Percentiles rank a stretch among this genome's conserved stretches.
These are phyloP conservation scores for Leishmania lainsoni DNA, from an alignment of 208 protist genomes.

Conservation along the genomic window DNA sequence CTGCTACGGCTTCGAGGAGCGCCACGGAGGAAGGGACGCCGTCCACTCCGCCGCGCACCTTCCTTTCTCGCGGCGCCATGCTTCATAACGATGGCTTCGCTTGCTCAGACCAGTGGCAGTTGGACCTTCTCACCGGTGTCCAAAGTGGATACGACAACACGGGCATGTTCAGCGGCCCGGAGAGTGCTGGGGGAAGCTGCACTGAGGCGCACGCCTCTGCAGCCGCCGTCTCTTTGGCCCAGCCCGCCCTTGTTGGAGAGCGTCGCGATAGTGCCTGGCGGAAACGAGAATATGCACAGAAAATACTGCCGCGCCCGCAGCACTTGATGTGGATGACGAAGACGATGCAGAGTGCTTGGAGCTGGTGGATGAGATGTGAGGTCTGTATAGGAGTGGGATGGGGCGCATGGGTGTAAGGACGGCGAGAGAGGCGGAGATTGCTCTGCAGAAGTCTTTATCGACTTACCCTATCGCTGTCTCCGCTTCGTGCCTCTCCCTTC, in stretches of 20 bases:
- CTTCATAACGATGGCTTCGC: background rate
- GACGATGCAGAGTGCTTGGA: constrained; percentile 74
- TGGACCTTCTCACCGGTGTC: background rate
- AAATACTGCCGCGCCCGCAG: background rate
- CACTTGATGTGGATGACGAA: constrained; percentile 22
- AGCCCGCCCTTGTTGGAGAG: background rate
- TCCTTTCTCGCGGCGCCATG: background rate
- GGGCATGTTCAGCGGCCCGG: background rate
- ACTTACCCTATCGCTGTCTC: background rate
- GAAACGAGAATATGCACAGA: constrained; percentile 4
- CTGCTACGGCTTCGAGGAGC: constrained; percentile 5
- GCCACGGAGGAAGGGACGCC: background rate
- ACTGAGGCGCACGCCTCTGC: background rate
- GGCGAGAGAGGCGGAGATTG: background rate
- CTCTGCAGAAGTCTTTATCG: background rate
- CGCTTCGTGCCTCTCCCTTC: background rate
- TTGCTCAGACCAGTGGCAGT: background rate
- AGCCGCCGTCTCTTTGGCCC: background rate
- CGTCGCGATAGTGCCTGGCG: background rate
- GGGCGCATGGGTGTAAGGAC: background rate
- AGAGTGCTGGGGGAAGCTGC: background rate
- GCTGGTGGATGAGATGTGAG: constrained; percentile 69
- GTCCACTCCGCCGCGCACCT: background rate
- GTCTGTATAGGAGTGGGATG: background rate
- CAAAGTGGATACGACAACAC: background rate